Percentiles rank a stretch among this genome's conserved stretches.
These are phyloP conservation scores for Orbilia javanica DNA, from an alignment of 2,329 filamentous ascomycete species.

Conservation along the genomic window DNA sequence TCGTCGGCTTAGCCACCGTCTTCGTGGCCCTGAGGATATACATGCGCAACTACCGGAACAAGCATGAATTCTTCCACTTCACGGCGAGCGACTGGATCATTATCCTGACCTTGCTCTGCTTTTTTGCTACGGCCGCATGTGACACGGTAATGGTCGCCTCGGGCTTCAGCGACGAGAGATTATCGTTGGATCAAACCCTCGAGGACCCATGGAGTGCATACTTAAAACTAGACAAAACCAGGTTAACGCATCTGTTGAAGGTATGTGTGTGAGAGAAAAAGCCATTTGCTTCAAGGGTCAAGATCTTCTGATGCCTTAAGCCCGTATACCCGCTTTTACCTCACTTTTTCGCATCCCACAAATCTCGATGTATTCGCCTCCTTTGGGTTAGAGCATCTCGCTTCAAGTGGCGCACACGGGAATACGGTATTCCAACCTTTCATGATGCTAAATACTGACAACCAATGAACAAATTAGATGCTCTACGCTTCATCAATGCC, in stretches of 20 bases:
- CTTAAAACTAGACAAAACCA: background rate
- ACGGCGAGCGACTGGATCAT: constrained; percentile 32
- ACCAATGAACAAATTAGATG: constrained; percentile 6
- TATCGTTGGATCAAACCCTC: constrained; percentile 15
- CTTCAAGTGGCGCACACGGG: constrained; percentile 9
- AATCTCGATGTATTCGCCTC: constrained; percentile 16
- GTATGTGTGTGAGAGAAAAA: background rate
- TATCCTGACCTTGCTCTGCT: constrained; percentile 14
- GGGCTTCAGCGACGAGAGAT: constrained; percentile 28
- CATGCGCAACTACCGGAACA: constrained; percentile 32
- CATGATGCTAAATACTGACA: background rate
- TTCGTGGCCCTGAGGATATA: constrained; percentile 32
- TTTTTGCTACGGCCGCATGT: background rate
- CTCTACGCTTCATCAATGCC: constrained; percentile 21
- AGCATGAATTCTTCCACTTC: constrained; percentile 1
- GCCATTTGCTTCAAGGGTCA: background rate
- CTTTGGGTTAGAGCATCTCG: constrained; percentile 10
- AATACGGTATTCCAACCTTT: background rate
- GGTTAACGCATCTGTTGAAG: background rate
- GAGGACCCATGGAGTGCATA: constrained; percentile 28
- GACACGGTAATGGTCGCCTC: constrained; percentile 29
- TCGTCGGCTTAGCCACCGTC: constrained; percentile 24
- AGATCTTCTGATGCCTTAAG: background rate
- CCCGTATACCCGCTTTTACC: background rate
- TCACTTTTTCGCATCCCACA: background rate